Evolutionary conservation across 257 asterid species (phyloP), one percentile per base, ranked within the genome.

Genomic region (Rubia yunnanensis): DNA sequence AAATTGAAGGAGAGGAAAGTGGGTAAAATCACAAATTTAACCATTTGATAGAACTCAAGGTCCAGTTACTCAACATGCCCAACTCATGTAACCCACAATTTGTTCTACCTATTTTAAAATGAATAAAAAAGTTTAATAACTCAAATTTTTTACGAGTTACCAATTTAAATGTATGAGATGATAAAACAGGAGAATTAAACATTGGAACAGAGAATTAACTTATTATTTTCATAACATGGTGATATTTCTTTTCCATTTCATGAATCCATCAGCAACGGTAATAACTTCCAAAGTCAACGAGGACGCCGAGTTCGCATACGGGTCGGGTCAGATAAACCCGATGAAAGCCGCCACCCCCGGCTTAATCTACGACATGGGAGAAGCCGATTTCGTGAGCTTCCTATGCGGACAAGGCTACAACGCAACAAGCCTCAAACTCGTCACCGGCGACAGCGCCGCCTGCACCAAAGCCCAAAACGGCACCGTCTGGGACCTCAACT

Each of bases 371-470:
- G 90, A 88, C 76, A 60, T 76, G 26, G 71, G 57, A 13, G 87
- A 74, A 68, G 68, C 72, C 0, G 95, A 88, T 67, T 86, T 78
- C 55, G 78, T 82, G 5, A 81, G 62, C 11, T 86, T 84, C 72
- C 67, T 88, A n/a, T 88, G 96, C 63, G 90, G 95, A 11, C 92
- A 88, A 78, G 92, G 95, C 11, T 82, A 86, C 70, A 83, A 69
- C 77, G 70, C 62, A 65, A 75, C 73, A 63, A 74, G 67, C 53
- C 67, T 88, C 30, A 66, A 41, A 30, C 80, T 80, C 17, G 53
- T 86, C 18, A 86, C 95, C 0, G 86, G 90, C 10, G 92, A 83
- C 63, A 69, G 79, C 63, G 62, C 54, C 23, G 74, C 95, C 74
- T 69, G 88, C 17, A 23, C 76, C 13, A 52, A 65, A 59, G 46